Conservation (phyloP, 2,329 filamentous ascomycete genomes). For the Cercospora brassicicola region DNA sequence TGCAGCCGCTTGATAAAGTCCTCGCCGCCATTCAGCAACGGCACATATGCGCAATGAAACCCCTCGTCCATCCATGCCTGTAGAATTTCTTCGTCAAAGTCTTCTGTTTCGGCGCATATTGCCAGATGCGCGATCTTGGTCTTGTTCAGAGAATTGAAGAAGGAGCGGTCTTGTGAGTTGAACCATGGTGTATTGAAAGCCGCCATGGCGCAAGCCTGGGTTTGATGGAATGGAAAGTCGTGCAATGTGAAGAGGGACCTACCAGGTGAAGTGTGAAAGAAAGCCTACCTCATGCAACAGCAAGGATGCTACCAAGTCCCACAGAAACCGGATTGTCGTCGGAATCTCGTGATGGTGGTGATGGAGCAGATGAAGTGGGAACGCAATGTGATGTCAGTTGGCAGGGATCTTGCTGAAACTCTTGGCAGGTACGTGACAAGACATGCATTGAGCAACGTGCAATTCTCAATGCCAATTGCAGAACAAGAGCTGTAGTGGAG, state of each 20-base stretch:
- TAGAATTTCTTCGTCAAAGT: constrained; percentile 57
- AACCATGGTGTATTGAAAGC: constrained; percentile 40
- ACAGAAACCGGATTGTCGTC: constrained; percentile 14
- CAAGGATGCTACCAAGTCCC: constrained; percentile 7
- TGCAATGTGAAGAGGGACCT: constrained; percentile 7
- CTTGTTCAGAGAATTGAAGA: constrained; percentile 42
- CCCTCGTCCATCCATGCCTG: constrained; percentile 61
- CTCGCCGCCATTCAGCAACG: constrained; percentile 52
- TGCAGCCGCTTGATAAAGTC: constrained; percentile 51
- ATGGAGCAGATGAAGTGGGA: constrained; percentile 5
- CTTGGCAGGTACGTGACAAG: not conserved
- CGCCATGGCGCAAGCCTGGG: constrained; percentile 21
- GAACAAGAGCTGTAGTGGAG: not conserved
- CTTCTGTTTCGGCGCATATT: constrained; percentile 54
- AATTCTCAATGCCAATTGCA: not conserved
- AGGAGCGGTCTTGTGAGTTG: constrained; percentile 35
- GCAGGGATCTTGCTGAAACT: not conserved
- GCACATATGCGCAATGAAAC: constrained; percentile 59
- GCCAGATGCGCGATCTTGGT: constrained; percentile 49
- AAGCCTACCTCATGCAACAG: not conserved
- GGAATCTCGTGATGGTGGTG: constrained; percentile 1
- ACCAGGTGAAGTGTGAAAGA: constrained; percentile 6
- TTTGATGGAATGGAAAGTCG: not conserved
- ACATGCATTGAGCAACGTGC: not conserved
- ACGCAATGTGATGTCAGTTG: constrained; percentile 9